Evolutionary conservation across 345 rosid species (phyloP).

Genomic region (Cardamine chenopodiifolia): DNA sequence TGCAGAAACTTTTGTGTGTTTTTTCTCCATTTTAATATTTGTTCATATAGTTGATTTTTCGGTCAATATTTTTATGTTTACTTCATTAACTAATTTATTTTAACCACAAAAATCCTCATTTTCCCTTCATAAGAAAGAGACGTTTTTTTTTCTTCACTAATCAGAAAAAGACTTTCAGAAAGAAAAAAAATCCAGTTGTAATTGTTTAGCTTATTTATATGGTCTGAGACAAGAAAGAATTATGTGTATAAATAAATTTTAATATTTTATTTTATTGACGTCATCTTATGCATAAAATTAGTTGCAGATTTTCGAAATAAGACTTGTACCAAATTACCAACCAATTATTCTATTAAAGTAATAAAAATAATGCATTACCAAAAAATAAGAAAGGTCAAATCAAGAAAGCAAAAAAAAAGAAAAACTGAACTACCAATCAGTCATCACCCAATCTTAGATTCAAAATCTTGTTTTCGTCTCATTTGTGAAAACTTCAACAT

Average conservation of each 20-base stretch:
- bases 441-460: neutral
- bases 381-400: neutral
- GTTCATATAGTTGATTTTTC: neutral
- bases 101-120: neutral
- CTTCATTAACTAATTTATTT: neutral
- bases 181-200: neutral
- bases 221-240: neutral
- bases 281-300: neutral
- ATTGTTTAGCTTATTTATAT: conserved; percentile 2
- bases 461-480: conserved; percentile 24
- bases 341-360: neutral
- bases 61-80: neutral
- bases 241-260: neutral
- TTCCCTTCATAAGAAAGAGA: neutral
- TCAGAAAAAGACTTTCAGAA: neutral
- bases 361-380: neutral
- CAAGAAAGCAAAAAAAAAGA: neutral
- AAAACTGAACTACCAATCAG: conserved; percentile 11
- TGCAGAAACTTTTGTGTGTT: neutral
- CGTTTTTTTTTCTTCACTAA: neutral
- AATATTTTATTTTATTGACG: neutral
- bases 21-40: neutral
- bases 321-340: conserved; percentile 12
- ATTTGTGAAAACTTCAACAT: neutral
- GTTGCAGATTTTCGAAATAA: neutral